Evolutionary conservation across 1,284 basidiomycete genomes (phyloP).

Genomic region (Ganoderma lucidum): DNA sequence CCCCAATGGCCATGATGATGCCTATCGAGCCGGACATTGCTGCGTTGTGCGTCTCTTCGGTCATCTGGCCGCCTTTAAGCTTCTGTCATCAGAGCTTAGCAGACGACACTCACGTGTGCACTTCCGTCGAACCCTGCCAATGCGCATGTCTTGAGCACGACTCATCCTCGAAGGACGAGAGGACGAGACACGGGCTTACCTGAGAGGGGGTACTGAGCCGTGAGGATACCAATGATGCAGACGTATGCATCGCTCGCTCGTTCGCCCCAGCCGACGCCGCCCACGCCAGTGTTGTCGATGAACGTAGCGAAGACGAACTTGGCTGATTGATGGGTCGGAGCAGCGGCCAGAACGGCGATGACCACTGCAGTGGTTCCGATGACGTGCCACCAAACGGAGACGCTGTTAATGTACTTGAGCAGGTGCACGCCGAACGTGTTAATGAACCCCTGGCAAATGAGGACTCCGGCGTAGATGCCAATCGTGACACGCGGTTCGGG

Average conservation of each 20-base stretch:
- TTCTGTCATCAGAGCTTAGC: slow-evolving; percentile 9
- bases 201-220: slow-evolving; percentile 77
- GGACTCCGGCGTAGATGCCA: slow-evolving; percentile 76
- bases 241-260: slow-evolving; percentile 77
- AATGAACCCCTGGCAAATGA: slow-evolving; percentile 71
- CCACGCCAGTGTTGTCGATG: slow-evolving; percentile 70
- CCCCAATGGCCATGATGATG: slow-evolving; percentile 77
- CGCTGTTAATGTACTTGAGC: slow-evolving; percentile 72
- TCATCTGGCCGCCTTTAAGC: slow-evolving; percentile 57
- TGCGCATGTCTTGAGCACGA: slow-evolving; percentile 8
- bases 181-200: slow-evolving; percentile 45
- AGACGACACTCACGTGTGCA: slow-evolving; percentile 60
- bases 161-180: too few relatives aligned
- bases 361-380: slow-evolving; percentile 71
- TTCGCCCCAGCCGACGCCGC: slow-evolving; percentile 69
- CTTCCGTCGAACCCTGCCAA: slow-evolving; percentile 71
- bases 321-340: slow-evolving; percentile 72
- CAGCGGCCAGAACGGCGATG: slow-evolving; percentile 72
- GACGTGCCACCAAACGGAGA: slow-evolving; percentile 79
- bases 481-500: slow-evolving; percentile 67
- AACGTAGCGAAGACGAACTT: slow-evolving; percentile 76
- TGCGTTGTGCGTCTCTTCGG: slow-evolving; percentile 81
- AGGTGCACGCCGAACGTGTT: slow-evolving; percentile 78
- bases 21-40: slow-evolving; percentile 72
- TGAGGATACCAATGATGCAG: slow-evolving; percentile 71